phyloP scores from a whole-genome alignment of 345 rosid species.

The Tarenaya hassleriana region DNA sequence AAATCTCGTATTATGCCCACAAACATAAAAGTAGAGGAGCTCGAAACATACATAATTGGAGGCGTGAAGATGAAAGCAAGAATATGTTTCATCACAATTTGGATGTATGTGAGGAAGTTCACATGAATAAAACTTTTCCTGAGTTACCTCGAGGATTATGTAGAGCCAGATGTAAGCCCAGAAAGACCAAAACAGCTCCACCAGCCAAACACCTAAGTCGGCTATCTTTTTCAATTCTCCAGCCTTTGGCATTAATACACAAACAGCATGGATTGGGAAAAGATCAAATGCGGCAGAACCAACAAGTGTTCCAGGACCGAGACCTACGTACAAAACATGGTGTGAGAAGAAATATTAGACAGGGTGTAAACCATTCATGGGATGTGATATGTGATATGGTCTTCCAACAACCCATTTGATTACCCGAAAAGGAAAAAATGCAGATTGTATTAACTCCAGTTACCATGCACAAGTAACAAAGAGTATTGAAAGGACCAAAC shows the following conservation, averaged over 20 bases:
- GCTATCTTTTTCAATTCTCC: conserved; percentile 93
- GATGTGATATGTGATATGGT: background rate
- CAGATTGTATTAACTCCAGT: background rate
- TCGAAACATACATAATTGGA: too few relatives aligned
- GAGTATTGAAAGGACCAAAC: conserved; percentile 29
- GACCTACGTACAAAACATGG: conserved; percentile 35
- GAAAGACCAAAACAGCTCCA: conserved; percentile 94
- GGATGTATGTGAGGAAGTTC: too few relatives aligned
- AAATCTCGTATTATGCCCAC: too few relatives aligned
- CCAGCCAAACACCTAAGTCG: conserved; percentile 92
- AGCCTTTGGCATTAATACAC: conserved; percentile 91
- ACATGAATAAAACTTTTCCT: too few relatives aligned
- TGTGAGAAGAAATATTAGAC: background rate
- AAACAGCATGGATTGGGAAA: conserved; percentile 93
- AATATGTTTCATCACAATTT: too few relatives aligned
- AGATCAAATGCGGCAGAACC: conserved; percentile 99
- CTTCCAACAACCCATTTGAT: too few relatives aligned
- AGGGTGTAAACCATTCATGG: too few relatives aligned
- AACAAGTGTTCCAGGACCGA: conserved; percentile 98
- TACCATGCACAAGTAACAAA: conserved; percentile 1
- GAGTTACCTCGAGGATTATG: conserved; percentile 77
- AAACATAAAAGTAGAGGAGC: too few relatives aligned
- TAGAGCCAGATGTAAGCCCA: conserved; percentile 97
- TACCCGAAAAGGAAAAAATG: background rate
- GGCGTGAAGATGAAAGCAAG: too few relatives aligned